Conservation (phyloP, 371 early-diverging fungal species). For the Capillidium heterosporum region DNA sequence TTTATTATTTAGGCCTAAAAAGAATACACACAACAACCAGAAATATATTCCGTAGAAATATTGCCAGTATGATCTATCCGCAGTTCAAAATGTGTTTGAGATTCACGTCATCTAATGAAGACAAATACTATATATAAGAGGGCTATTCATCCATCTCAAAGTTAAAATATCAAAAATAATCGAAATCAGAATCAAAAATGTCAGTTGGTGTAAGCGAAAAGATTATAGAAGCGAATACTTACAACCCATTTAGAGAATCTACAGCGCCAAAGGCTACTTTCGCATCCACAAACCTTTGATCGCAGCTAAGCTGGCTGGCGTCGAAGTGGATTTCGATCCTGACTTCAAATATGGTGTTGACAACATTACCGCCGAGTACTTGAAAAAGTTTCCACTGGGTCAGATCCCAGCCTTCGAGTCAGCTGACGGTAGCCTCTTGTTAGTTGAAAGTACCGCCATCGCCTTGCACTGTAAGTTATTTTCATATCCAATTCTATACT, state of each 20-base stretch:
- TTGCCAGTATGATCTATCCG: no score
- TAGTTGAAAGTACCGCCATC: slow-evolving; percentile 74
- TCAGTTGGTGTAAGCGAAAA: not conserved
- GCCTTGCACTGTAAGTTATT: slow-evolving; percentile 54
- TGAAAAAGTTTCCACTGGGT: slow-evolving; percentile 44
- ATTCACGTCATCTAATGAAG: no score
- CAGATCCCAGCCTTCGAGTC: slow-evolving; percentile 58
- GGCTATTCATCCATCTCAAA: no score
- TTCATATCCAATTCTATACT: not conserved
- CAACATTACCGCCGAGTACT: slow-evolving; percentile 59
- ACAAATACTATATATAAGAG: no score
- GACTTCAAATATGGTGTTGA: slow-evolving; percentile 43
- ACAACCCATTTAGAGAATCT: not conserved
- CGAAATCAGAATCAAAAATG: not conserved
- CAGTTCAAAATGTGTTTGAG: no score
- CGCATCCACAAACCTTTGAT: slow-evolving; percentile 31
- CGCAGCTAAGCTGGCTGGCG: slow-evolving; percentile 58
- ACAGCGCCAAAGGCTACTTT: not conserved
- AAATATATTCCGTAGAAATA: no score
- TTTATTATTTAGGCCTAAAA: no score
- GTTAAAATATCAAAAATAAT: no score
- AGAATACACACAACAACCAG: no score
- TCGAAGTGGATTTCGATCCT: slow-evolving; percentile 41
- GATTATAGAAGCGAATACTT: not conserved
- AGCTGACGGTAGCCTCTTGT: slow-evolving; percentile 35